phyloP scores from a whole-genome alignment of 1,139 yeast species.

The Keqinozyma sinolaborantium region DNA sequence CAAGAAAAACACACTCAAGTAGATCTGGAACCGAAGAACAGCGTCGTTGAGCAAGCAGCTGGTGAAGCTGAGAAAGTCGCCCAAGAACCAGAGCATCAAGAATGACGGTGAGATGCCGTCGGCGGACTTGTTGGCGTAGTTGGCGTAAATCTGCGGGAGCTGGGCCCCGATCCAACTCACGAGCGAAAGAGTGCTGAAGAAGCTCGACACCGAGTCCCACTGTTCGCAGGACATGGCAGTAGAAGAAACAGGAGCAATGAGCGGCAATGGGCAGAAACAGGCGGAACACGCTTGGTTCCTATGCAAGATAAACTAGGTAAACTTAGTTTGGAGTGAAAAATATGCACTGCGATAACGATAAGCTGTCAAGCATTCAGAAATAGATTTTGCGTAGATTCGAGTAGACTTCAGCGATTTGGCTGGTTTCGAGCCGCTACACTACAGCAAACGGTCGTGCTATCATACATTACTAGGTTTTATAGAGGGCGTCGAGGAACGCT shows the following conservation, averaged over 20 bases:
- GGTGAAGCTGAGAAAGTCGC: conserved; percentile 75
- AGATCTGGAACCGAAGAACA: conserved; percentile 67
- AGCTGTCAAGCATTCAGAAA: too few relatives aligned
- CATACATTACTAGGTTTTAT: conserved; percentile 36
- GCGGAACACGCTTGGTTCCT: too few relatives aligned
- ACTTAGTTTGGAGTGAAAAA: too few relatives aligned
- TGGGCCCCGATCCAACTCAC: conserved; percentile 80
- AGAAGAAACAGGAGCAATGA: too few relatives aligned
- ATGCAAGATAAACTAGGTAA: too few relatives aligned
- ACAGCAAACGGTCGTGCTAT: not conserved
- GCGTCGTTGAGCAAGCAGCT: conserved; percentile 81
- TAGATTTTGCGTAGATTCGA: too few relatives aligned
- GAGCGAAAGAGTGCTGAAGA: conserved; percentile 33
- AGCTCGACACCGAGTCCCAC: conserved; percentile 20
- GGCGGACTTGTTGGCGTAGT: conserved; percentile 73
- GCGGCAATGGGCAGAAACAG: too few relatives aligned
- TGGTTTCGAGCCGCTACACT: too few relatives aligned
- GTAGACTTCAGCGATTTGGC: too few relatives aligned
- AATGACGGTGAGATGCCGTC: conserved; percentile 84
- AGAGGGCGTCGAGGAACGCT: conserved; percentile 77
- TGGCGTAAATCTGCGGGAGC: conserved; percentile 78
- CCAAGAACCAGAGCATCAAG: conserved; percentile 74
- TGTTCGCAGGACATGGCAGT: conserved; percentile 65
- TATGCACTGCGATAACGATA: too few relatives aligned
- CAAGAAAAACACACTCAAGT: conserved; percentile 72